A percentile compares a stretch with the other conserved stretches of the same genome.
phyloP scores from a whole-genome alignment of 2,329 filamentous ascomycete species.

The Paecilomyces niveus region DNA sequence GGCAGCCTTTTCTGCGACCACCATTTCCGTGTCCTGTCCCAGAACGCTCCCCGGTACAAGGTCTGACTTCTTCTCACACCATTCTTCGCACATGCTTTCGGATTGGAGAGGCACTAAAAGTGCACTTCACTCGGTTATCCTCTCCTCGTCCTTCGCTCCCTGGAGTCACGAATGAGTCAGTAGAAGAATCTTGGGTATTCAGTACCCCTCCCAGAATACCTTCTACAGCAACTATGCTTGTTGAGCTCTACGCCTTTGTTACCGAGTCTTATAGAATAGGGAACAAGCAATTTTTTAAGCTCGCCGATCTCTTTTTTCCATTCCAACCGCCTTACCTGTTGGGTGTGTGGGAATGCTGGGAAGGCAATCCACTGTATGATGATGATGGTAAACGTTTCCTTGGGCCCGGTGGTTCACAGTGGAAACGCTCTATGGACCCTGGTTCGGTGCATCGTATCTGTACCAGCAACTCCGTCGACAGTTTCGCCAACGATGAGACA shows the following conservation, averaged over 20 bases:
- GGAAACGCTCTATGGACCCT: background rate
- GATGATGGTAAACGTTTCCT: background rate
- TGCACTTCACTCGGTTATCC: background rate
- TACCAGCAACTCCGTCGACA: background rate
- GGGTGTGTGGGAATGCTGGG: slow-evolving; percentile 5
- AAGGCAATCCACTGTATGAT: background rate
- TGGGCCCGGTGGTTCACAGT: background rate
- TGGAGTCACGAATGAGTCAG: background rate
- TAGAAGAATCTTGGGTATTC: no score
- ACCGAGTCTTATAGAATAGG: slow-evolving; percentile 6
- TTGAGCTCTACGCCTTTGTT: slow-evolving; percentile 12
- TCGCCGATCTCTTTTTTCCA: slow-evolving; percentile 9
- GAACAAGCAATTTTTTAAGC: slow-evolving; percentile 6
- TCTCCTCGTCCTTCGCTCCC: no score
- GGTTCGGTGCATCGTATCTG: background rate
- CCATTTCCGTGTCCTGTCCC: slow-evolving; percentile 1
- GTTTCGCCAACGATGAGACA: background rate
- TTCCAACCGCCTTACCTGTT: slow-evolving; percentile 2
- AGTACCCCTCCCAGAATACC: background rate
- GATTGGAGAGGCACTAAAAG: slow-evolving; percentile 5
- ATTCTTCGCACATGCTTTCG: slow-evolving; percentile 10
- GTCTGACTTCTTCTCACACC: slow-evolving; percentile 4
- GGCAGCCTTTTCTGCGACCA: slow-evolving; percentile 3
- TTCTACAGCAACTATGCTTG: background rate
- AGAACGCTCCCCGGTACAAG: slow-evolving; percentile 7